Conservation (phyloP, 208 protist genomes). For the Naegleria fowleri region DNA sequence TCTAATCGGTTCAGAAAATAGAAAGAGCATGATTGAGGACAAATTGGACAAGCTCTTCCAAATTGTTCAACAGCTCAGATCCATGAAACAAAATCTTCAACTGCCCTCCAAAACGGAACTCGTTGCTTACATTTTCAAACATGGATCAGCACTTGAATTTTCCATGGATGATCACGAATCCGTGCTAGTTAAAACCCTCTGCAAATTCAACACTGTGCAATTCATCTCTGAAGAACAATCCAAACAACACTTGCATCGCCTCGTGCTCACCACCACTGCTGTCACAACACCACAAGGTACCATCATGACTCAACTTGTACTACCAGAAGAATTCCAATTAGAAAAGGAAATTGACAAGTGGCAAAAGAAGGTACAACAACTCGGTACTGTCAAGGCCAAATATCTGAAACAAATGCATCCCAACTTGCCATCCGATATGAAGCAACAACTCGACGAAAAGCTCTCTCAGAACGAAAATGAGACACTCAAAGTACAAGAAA, state of each 20-base stretch:
- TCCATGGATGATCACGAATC: not conserved
- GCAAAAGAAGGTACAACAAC: slow-evolving; percentile 5
- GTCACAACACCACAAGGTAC: not conserved
- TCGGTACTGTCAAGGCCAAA: not conserved
- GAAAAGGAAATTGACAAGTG: not conserved
- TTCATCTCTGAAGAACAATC: not conserved
- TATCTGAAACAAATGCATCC: not conserved
- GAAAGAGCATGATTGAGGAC: not conserved
- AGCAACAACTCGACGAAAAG: not conserved
- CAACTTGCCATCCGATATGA: not conserved
- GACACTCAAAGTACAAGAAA: not conserved
- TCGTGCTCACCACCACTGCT: not conserved
- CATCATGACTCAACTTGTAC: not conserved
- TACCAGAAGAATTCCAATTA: not conserved
- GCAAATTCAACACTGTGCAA: not conserved
- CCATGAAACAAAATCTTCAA: slow-evolving; percentile 1
- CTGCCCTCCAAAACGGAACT: not conserved
- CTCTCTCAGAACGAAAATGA: not conserved
- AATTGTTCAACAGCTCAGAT: not conserved
- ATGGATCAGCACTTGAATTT: not conserved
- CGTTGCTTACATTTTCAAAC: not conserved
- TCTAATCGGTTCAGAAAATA: not conserved
- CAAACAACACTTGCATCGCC: not conserved
- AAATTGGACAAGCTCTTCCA: not conserved
- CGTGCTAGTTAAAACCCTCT: not conserved